Conservation (phyloP, 2,329 filamentous ascomycete genomes). For the Phaeosphaeria sp. region DNA sequence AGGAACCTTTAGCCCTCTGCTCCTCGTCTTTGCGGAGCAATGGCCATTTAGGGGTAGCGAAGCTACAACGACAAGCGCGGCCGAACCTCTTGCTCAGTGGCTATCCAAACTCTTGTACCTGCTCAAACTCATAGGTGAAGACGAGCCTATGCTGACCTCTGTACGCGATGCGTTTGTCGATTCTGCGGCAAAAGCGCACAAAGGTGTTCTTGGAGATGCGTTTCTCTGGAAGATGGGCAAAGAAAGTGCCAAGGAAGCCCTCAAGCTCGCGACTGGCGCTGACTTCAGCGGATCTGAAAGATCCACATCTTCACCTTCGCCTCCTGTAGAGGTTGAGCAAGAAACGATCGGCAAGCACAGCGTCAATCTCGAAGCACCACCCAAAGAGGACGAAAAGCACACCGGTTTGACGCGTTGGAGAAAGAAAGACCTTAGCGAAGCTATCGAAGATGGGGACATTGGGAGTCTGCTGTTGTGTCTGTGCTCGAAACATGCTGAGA, state of each 20-base stretch:
- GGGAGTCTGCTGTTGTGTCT: slow-evolving; percentile 75
- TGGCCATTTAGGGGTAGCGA: slow-evolving; percentile 65
- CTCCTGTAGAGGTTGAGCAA: slow-evolving; percentile 20
- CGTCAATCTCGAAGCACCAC: slow-evolving; percentile 45
- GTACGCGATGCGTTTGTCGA: slow-evolving; percentile 39
- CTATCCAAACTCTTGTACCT: slow-evolving; percentile 43
- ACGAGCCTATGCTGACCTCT: slow-evolving; percentile 31
- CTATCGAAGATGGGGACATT: slow-evolving; percentile 78
- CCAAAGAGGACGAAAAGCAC: slow-evolving; percentile 52
- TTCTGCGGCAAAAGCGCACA: slow-evolving; percentile 34
- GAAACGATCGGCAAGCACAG: slow-evolving; percentile 11
- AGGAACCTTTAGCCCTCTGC: slow-evolving; percentile 65
- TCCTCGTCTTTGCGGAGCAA: slow-evolving; percentile 77
- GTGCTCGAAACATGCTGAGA: slow-evolving; percentile 74
- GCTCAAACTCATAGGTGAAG: slow-evolving; percentile 46
- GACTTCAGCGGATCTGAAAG: slow-evolving; percentile 46
- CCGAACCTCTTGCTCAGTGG: slow-evolving; percentile 44
- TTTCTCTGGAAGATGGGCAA: slow-evolving; percentile 49
- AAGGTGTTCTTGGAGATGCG: slow-evolving; percentile 41
- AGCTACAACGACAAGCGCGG: slow-evolving; percentile 28
- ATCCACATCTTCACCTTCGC: slow-evolving; percentile 36
- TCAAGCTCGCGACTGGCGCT: slow-evolving; percentile 42
- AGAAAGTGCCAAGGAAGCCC: slow-evolving; percentile 42
- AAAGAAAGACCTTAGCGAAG: slow-evolving; percentile 77
- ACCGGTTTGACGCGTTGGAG: slow-evolving; percentile 67